Conservation (phyloP, 345 rosid species). For the Combretum micranthum region DNA sequence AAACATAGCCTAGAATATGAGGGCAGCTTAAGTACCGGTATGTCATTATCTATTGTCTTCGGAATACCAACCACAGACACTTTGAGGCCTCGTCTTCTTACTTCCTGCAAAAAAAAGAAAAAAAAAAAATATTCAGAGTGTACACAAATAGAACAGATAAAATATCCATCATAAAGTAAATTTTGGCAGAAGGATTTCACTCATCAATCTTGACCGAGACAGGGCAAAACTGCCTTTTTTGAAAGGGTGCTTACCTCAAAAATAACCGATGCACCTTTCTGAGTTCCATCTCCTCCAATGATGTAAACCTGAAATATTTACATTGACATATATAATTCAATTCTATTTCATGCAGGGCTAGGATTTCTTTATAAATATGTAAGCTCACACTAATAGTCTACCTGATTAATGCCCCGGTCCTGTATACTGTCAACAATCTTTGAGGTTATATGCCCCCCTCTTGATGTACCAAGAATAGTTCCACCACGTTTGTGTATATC, state of each 20-base stretch:
- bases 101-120: slow-evolving; percentile 30
- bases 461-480: slow-evolving; percentile 38
- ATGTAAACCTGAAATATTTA: slow-evolving; percentile 32
- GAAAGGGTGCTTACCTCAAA: slow-evolving; percentile 21
- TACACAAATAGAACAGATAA: background rate
- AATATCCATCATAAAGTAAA: background rate
- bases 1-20: too few relatives aligned
- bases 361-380: background rate
- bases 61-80: slow-evolving; percentile 44
- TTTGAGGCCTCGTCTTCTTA: slow-evolving; percentile 36
- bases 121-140: background rate
- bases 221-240: too few relatives aligned
- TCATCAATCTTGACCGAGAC: background rate
- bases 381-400: slow-evolving; percentile 2
- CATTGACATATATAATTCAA: background rate
- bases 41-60: slow-evolving; percentile 43
- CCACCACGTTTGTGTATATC: slow-evolving; percentile 45
- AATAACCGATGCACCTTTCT: slow-evolving; percentile 32
- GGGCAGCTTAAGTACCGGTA: slow-evolving; percentile 22
- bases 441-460: slow-evolving; percentile 33
- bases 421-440: slow-evolving; percentile 46
- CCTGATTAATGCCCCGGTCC: slow-evolving; percentile 46
- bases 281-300: slow-evolving; percentile 54
- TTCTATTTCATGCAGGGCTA: background rate
- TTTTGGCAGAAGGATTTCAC: too few relatives aligned